Base-by-base conservation (phyloP, 2,329 filamentous ascomycete genomes). In the Sphaerulina vaccinii region DNA sequence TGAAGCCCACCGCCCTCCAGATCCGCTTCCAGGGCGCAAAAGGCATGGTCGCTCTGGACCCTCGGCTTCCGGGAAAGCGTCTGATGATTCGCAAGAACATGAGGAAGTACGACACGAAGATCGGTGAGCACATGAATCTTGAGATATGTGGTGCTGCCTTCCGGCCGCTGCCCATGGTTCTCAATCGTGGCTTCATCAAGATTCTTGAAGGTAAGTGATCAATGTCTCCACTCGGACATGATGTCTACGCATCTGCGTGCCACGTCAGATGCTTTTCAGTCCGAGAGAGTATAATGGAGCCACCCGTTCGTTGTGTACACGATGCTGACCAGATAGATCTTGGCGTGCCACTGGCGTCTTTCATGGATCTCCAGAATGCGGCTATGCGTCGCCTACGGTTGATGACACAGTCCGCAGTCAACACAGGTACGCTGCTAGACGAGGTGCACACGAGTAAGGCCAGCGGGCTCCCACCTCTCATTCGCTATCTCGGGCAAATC, bases 181-280 rank as follows among this genome's bases (percentile, higher is more conserved):
- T 95, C 1, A 95, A 95, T 62, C 83, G 86, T 1, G 88, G 88
- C 58, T 76, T 91, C 55, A 90, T 95, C 71, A 95, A 95, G 66
- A 90, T 95, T 4, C 68, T 95, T 1, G 90, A 95, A 63, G 48
- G 48, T 45, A 15, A 39, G 40, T 41, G n/a, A n/a, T n/a, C n/a
- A 24, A 13, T 33, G 15, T n/a, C 8, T n/a, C 15, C n/a, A 37
- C 19, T 15, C 18, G 6, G 36, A 10, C n/a, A 16, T 44, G 23
- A 11, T 21, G 6, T n/a, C n/a, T n/a, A n/a, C n/a, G n/a, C n/a
- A n/a, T n/a, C n/a, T n/a, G n/a, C n/a, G n/a, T n/a, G n/a, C n/a
- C n/a, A n/a, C n/a, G n/a, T n/a, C n/a, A n/a, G n/a, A n/a, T n/a
- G n/a, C n/a, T n/a, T n/a, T n/a, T n/a, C n/a, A n/a, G n/a, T n/a